Conservation (phyloP, 768 basidiomycete species). For the Podaxis pistillaris region DNA sequence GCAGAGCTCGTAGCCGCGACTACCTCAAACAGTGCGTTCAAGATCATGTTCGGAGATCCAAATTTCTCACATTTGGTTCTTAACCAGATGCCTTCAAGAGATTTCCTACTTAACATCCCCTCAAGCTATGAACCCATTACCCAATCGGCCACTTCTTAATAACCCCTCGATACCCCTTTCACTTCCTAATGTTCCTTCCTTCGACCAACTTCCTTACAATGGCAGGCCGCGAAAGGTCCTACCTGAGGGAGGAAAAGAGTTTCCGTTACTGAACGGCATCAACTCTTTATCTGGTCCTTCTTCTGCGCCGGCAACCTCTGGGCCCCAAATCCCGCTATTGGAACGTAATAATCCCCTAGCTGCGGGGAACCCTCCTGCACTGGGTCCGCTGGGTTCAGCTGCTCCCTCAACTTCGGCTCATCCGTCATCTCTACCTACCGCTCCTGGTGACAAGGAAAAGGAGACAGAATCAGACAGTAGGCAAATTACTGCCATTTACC, state of each 20-base stretch:
- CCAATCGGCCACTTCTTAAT: constrained; percentile 76
- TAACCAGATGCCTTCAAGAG: constrained; percentile 87
- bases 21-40: constrained; percentile 92
- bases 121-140: constrained; percentile 95
- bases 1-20: constrained; percentile 89
- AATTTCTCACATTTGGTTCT: background rate
- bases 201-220: constrained; percentile 72
- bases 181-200: constrained; percentile 70
- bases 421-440: constrained; percentile 31
- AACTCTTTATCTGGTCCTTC: constrained; percentile 51
- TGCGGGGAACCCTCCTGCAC: constrained; percentile 23
- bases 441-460: constrained; percentile 39
- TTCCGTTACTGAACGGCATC: constrained; percentile 62
- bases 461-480: constrained; percentile 50
- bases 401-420: constrained; percentile 22
- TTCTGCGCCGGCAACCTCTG: constrained; percentile 45
- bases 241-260: constrained; percentile 75
- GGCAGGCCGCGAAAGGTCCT: constrained; percentile 80
- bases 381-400: background rate
- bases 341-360: constrained; percentile 52
- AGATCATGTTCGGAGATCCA: background rate
- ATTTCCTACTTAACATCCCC: constrained; percentile 96
- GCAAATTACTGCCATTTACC: constrained; percentile 78
- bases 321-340: constrained; percentile 38
- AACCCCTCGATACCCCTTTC: constrained; percentile 63